These are phyloP conservation scores for Ophiostoma novo-ulmi DNA, from an alignment of 2,329 filamentous ascomycete species.

Conservation along the genomic window DNA sequence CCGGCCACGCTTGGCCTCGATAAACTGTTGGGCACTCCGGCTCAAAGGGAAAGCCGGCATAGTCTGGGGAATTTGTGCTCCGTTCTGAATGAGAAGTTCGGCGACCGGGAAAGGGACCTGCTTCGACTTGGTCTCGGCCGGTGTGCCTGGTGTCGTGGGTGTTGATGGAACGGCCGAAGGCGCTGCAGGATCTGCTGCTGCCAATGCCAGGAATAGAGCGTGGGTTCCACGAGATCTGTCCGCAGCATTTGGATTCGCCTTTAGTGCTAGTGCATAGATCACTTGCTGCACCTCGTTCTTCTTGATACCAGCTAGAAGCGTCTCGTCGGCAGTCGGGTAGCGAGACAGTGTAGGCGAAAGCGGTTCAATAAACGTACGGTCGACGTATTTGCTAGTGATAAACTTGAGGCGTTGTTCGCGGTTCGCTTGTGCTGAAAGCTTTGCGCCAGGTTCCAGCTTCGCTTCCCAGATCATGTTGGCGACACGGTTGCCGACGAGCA, in stretches of 20 bases:
- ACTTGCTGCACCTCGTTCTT: conserved; percentile 93
- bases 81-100: conserved; percentile 88
- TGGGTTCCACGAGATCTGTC: conserved; percentile 87
- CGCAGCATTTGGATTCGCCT: conserved; percentile 77
- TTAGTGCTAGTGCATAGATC: conserved; percentile 80
- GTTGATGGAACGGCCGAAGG: conserved; percentile 49
- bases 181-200: conserved; percentile 83
- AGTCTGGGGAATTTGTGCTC: conserved; percentile 73
- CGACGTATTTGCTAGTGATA: conserved; percentile 91
- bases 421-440: conserved; percentile 70
- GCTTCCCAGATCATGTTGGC: conserved; percentile 98
- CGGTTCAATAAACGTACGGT: conserved; percentile 73
- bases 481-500: conserved; percentile 87
- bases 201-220: conserved; percentile 82
- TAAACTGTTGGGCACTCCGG: conserved; percentile 70
- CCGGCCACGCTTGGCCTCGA: conserved; percentile 68
- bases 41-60: conserved; percentile 81
- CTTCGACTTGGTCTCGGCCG: conserved; percentile 43
- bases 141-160: background rate
- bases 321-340: conserved; percentile 77
- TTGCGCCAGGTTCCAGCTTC: conserved; percentile 65
- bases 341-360: conserved; percentile 70
- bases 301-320: conserved; percentile 86
- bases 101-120: conserved; percentile 76
- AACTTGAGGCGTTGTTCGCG: conserved; percentile 90